Evolutionary conservation across 805 yeast genomes (phyloP).

Genomic region (Pichia membranifaciens): DNA sequence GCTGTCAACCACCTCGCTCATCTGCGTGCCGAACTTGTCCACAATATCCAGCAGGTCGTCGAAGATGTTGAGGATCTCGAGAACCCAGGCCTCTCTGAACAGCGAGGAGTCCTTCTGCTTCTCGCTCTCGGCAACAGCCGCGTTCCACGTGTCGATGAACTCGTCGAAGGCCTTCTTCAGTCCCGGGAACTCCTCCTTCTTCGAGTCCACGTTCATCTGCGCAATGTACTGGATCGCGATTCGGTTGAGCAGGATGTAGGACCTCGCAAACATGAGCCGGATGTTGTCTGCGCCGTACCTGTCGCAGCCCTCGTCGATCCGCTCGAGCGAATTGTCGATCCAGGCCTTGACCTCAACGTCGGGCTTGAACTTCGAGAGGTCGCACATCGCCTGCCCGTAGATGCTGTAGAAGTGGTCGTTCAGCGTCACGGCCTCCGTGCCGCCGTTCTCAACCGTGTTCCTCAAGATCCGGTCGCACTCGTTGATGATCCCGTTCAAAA

Average conservation of each 20-base stretch:
- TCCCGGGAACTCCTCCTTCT: slow-evolving; percentile 29
- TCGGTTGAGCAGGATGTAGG: slow-evolving; percentile 50
- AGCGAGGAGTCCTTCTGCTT: slow-evolving; percentile 17
- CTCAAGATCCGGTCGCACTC: slow-evolving; percentile 81
- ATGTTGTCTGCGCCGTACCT: slow-evolving; percentile 38
- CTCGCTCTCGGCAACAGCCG: slow-evolving; percentile 33
- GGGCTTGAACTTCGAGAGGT: slow-evolving; percentile 50
- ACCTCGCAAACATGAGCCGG: slow-evolving; percentile 45
- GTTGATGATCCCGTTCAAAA: slow-evolving; percentile 81
- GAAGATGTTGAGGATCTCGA: slow-evolving; percentile 49
- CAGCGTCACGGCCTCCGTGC: slow-evolving; percentile 27
- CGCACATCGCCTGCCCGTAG: slow-evolving; percentile 67
- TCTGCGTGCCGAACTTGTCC: slow-evolving; percentile 56
- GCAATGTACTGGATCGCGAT: slow-evolving; percentile 56
- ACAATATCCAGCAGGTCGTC: slow-evolving; percentile 67
- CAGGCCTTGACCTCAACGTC: slow-evolving; percentile 29
- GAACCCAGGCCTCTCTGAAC: slow-evolving; percentile 29
- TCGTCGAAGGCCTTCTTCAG: slow-evolving; percentile 39
- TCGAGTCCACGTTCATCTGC: slow-evolving; percentile 39
- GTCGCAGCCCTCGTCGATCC: slow-evolving; percentile 54
- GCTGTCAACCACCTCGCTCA: slow-evolving; percentile 55
- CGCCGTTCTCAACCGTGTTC: slow-evolving; percentile 30
- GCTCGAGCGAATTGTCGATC: slow-evolving; percentile 67
- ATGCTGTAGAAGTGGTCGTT: slow-evolving; percentile 60
- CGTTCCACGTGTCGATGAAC: slow-evolving; percentile 42